Conservation (phyloP, 176 grass and related monocot species). For the Cenchrus fungigraminus region DNA sequence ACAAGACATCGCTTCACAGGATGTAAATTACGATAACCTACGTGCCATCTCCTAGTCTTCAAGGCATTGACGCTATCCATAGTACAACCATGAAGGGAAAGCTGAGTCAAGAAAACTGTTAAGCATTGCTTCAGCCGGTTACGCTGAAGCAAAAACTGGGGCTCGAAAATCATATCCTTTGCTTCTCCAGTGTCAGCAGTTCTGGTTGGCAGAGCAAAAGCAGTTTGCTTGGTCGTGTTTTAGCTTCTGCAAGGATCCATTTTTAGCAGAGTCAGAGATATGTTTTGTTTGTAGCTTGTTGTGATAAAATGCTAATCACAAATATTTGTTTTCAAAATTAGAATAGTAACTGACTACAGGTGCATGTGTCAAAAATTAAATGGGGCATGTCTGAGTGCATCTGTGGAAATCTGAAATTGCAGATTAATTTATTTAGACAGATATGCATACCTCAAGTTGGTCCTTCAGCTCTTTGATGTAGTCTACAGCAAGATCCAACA, state of each 20-base stretch:
- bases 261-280: background rate
- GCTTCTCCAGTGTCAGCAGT: conserved; percentile 38
- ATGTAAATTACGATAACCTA: conserved; percentile 39
- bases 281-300: background rate
- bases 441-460: conserved; percentile 74
- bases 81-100: conserved; percentile 17
- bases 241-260: conserved; percentile 66
- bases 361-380: background rate
- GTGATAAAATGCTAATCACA: background rate
- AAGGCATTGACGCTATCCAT: conserved; percentile 15
- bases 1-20: background rate
- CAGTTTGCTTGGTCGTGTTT: conserved; percentile 75
- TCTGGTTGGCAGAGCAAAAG: conserved; percentile 52
- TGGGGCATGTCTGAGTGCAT: background rate
- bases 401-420: background rate
- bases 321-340: background rate
- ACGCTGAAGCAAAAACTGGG: conserved; percentile 36
- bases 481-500: conserved; percentile 90
- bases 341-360: background rate
- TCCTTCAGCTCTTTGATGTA: conserved; percentile 91
- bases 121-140: conserved; percentile 29
- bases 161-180: conserved; percentile 9
- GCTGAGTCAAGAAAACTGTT: background rate
- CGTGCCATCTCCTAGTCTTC: conserved; percentile 31
- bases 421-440: background rate